A percentile compares a stretch with the other conserved stretches of the same genome.
phyloP scores from a whole-genome alignment of 805 yeast genomes.

The Lachancea lanzarotensis region DNA sequence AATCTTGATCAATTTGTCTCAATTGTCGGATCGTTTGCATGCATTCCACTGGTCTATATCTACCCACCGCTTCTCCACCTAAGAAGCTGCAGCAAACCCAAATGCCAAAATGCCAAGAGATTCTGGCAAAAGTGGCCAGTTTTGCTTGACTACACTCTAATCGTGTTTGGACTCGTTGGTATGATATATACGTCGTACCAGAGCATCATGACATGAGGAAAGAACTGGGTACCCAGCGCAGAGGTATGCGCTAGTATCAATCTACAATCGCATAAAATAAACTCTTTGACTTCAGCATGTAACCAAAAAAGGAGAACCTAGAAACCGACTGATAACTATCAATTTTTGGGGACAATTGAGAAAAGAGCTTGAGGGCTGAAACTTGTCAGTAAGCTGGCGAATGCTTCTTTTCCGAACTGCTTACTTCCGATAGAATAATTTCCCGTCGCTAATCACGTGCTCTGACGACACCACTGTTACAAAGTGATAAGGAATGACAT shows the following conservation, averaged over 20 bases:
- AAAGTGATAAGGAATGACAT: no score
- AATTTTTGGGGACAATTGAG: no score
- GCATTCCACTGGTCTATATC: conserved; percentile 80
- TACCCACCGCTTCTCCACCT: conserved; percentile 76
- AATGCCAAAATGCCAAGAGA: conserved; percentile 8
- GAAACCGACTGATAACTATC: no score
- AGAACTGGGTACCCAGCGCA: no score
- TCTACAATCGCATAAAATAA: no score
- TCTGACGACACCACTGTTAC: no score
- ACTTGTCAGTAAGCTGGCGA: not conserved
- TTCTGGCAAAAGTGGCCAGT: conserved; percentile 31
- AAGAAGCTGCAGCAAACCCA: conserved; percentile 39
- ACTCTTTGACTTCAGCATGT: no score
- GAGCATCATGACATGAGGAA: conserved; percentile 32
- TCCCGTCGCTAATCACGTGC: no score
- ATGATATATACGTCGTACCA: conserved; percentile 65
- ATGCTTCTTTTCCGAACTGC: no score
- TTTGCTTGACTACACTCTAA: conserved; percentile 42
- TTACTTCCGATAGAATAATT: no score
- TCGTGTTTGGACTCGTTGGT: conserved; percentile 51
- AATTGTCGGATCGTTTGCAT: conserved; percentile 77
- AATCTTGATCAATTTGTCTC: conserved; percentile 70
- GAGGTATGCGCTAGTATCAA: no score
- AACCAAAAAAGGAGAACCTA: no score
- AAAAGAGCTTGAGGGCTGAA: not conserved